Evolutionary conservation across 306 rosid genomes (phyloP).

Genomic region (Senna tora): DNA sequence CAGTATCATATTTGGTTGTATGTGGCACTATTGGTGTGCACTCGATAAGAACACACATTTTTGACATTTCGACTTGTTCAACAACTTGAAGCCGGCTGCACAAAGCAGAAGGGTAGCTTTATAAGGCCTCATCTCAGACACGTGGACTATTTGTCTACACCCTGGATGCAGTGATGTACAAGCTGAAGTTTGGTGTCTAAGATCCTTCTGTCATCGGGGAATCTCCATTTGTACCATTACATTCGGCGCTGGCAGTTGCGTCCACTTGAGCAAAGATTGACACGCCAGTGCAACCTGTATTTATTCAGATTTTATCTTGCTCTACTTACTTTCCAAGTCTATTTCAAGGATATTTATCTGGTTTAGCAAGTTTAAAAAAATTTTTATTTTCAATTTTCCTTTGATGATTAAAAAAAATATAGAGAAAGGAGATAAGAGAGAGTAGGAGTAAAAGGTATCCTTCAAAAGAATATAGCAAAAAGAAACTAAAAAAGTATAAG

Average conservation of each 20-base stretch:
- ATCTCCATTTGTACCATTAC: background rate
- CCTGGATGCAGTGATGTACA: slow-evolving; percentile 12
- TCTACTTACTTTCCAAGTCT: background rate
- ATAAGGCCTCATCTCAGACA: background rate
- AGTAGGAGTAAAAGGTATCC: background rate
- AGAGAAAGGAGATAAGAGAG: background rate
- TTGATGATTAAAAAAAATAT: background rate
- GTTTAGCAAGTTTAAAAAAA: background rate
- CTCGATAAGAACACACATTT: background rate
- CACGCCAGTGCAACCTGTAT: background rate
- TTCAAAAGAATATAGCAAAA: background rate
- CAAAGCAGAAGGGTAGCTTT: background rate
- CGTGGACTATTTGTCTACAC: background rate
- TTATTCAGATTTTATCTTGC: background rate
- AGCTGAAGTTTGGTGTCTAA: background rate
- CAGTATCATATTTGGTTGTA: background rate
- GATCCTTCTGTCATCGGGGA: background rate
- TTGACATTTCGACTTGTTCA: slow-evolving; percentile 16
- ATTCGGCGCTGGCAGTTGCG: background rate
- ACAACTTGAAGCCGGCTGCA: slow-evolving; percentile 6
- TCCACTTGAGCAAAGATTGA: background rate
- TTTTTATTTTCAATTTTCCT: background rate
- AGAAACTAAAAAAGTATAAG: background rate
- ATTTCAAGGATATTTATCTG: background rate
- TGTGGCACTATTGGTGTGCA: slow-evolving; percentile 1